Base-by-base conservation (phyloP, 179 eudicot species). In the Gypsophila paniculata region DNA sequence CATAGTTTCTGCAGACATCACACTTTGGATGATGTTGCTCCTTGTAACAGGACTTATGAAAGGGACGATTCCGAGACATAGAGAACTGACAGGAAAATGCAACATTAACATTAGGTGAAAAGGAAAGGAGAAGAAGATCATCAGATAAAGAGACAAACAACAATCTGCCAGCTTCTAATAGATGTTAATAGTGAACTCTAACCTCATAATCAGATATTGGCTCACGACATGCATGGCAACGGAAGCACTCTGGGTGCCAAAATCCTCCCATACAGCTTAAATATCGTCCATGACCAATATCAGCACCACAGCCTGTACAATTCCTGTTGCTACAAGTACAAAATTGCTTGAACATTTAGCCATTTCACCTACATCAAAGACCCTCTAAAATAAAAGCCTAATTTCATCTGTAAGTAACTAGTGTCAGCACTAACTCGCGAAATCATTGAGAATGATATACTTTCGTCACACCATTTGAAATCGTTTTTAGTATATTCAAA, bases 171-270 rank as follows among this genome's bases (percentile, higher is more conserved):
- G 46, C 61, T 58, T 72, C 64, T 70, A 36, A 67, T 44, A 52
- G n/a, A 42, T 8, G 58, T 19, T n/a, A 19, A 38, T 8, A 9
- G 52, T 44, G 54, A 0, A 2, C n/a, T 52, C 70, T 70, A 25
- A 95, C 99, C 98, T 95, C 98, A 76, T 88, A 78, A 71, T 95
- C 99, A 13, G 96, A 90, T 36, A 95, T 95, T 5, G 98, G 96
- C 61, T 64, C 67, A 79, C 82, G 75, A 79, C 99, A 95, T 44
- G 76, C 84, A 71, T 92, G 85, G 74, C 99, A 95, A 21, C 91
- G 83, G 74, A 95, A 92, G 81, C 99, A 95, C 69, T 88, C 96
- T 25, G 98, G 99, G 75, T 95, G 98, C 96, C 96, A 95, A 85
- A 86, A 81, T 38, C 86, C 91, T 57, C 90, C 98, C 96, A 92